Evolutionary conservation across 1,284 basidiomycete genomes (phyloP), one percentile per base, ranked within the genome.

Genomic region (Mycena citricolor): DNA sequence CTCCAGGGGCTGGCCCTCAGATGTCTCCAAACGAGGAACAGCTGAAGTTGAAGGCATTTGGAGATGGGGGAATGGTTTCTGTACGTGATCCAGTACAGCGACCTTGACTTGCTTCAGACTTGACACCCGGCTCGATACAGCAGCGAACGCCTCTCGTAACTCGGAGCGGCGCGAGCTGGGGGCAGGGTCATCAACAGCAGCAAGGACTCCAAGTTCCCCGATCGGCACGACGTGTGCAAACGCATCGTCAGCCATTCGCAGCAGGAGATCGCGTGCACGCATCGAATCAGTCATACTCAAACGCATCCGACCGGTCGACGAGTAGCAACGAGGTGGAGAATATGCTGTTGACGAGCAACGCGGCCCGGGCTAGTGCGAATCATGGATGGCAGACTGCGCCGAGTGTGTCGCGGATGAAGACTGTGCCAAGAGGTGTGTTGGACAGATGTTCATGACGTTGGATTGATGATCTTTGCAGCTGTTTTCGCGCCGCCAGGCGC

Each of bases 291-390:
- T 71, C 68, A 13, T 66, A 64, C 13, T n/a, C n/a, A n/a, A 70
- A 71, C 52, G 58, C 71, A 33, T 77, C 84, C 24, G 83, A 86
- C 49, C 74, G 70, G 22, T 86, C 86, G 20, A 77, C 79, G 42
- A 45, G 44, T 22, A 85, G 81, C 57, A 76, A 78, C 35, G 86
- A 87, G 57, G 81, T 86, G 10, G 86, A 88, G 57, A 75, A 76
- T 45, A 57, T 86, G 42, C 67, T 86, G 24, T 52, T 64, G 5
- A 47, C 52, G 28, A 52, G 51, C 17, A 54, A 56, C 34, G 17
- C 25, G 1, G 43, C 33, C n/a, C 61, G 61, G 13, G 39, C 49
- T 17, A 34, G 54, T 11, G 34, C 42, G n/a, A 58, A 53, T 22
- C 50, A 61, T 35, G 61, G 63, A 23, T 66, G 64, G 65, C 42